Evolutionary conservation across 2,329 filamentous ascomycete species (phyloP), one percentile per base, ranked within the genome.

Genomic region (Aphanocladium album): DNA sequence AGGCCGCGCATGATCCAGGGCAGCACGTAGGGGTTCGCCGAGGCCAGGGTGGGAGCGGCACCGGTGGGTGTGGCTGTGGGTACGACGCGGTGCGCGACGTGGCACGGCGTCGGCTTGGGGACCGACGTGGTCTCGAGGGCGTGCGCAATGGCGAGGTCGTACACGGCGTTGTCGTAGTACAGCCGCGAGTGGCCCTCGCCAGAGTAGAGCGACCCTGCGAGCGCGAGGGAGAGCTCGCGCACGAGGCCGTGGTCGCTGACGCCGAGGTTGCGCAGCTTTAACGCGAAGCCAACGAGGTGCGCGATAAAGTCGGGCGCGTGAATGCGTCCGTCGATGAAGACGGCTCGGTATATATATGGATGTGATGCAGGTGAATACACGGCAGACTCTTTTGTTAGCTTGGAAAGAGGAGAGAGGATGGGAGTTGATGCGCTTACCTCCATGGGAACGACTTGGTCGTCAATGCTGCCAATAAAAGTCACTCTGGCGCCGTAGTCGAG

Each of bases 1-100:
- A 99, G 77, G 0, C 95, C 95, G 8, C 95, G 85, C 87, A 99
- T 95, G 39, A 95, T 93, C 88, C 96, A 99, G 0, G 95, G 95
- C 16, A 99, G 78, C 60, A 95, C 88, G 70, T 93, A 98, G 0
- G 93, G 93, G 68, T 97, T 98, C 17, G 87, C 77, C 61, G 83
- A 80, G 0, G 76, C 69, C 30, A 84, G 67, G 64, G 72, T 68
- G 6, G 68, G 65, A 9, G 53, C 47, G n/a, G 37, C 46, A 17
- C 27, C 59, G 43, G 43, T 54, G 35, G 55, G 46, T 50, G 56
- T 60, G 45, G 68, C 27, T 3, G 66, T 65, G 19, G 69, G 66
- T 30, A 70, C 68, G 11, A 62, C 62, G 1, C 68, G 67, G 2
- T 66, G 62, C 2, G 64, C 62, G 25, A 66, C 62, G 27, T 60